Evolutionary conservation across 1,284 basidiomycete genomes (phyloP).

Genomic region (Heterobasidion parviporum): DNA sequence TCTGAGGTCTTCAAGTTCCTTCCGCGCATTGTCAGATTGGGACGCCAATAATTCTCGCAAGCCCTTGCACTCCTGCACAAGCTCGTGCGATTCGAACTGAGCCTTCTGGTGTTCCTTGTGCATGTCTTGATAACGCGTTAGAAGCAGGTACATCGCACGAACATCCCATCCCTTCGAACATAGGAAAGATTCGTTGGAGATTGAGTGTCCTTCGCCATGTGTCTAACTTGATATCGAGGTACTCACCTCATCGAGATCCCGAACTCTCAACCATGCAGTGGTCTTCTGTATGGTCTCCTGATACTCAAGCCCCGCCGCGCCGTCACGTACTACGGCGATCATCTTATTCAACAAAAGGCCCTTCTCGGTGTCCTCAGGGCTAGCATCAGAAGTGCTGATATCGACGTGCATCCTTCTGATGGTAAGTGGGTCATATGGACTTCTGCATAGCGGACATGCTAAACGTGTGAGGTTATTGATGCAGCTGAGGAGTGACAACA

Average conservation of each 20-base stretch:
- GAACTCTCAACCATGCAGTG: constrained; percentile 9
- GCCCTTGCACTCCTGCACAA: constrained; percentile 8
- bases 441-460: constrained; percentile 39
- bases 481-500: constrained; percentile 22
- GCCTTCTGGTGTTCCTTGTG: constrained; percentile 13
- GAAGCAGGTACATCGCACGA: constrained; percentile 12
- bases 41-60: constrained; percentile 2
- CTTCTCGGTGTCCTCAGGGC: constrained; percentile 6
- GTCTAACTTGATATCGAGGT: background rate
- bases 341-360: constrained; percentile 9
- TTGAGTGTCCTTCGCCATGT: background rate
- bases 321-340: constrained; percentile 12
- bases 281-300: constrained; percentile 11
- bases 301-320: constrained; percentile 11
- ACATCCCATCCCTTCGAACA: constrained; percentile 13
- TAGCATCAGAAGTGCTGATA: constrained; percentile 17
- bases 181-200: background rate
- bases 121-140: constrained; percentile 13
- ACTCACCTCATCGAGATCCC: constrained; percentile 10
- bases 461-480: constrained; percentile 23
- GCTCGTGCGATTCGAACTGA: constrained; percentile 7
- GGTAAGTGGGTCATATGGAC: constrained; percentile 26
- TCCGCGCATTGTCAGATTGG: constrained; percentile 5
- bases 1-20: constrained; percentile 5
- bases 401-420: constrained; percentile 38